Percentiles rank a stretch among this genome's conserved stretches.
Conservation (phyloP, 306 rosid species). For the Ziziphus jujuba region DNA sequence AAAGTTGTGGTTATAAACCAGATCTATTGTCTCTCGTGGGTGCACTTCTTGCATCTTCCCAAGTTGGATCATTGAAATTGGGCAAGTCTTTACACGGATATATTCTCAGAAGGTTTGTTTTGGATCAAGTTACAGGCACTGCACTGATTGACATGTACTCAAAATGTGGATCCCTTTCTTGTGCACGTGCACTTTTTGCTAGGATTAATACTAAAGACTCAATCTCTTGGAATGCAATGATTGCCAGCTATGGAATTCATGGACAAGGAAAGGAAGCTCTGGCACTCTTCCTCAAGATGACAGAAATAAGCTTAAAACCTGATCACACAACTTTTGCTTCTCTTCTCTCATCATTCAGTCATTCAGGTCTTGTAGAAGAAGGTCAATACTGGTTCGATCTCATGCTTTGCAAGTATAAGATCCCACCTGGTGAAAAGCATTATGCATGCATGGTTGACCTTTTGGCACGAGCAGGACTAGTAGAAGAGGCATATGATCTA, state of each 20-base stretch:
- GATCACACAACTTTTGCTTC: conserved; percentile 52
- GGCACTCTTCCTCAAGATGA: conserved; percentile 41
- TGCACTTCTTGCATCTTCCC: conserved; percentile 45
- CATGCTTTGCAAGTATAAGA: conserved; percentile 36
- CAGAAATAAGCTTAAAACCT: conserved; percentile 27
- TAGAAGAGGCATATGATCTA: conserved; percentile 43
- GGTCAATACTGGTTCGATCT: conserved; percentile 41
- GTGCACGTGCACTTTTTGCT: conserved; percentile 37
- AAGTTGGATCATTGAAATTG: conserved; percentile 36
- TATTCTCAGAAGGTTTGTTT: conserved; percentile 29
- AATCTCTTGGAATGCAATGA: conserved; percentile 51
- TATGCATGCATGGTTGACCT: conserved; percentile 53
- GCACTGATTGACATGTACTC: conserved; percentile 50
- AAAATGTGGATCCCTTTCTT: conserved; percentile 44
- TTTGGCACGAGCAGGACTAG: conserved; percentile 42
- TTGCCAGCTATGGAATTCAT: conserved; percentile 43
- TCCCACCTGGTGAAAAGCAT: conserved; percentile 40
- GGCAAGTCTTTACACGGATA: conserved; percentile 47
- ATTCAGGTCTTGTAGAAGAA: conserved; percentile 46
- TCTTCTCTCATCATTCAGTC: conserved; percentile 51
- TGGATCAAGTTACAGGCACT: conserved; percentile 38
- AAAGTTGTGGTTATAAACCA: conserved; percentile 34
- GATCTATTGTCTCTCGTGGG: conserved; percentile 34
- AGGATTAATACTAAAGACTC: conserved; percentile 31
- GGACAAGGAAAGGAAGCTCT: conserved; percentile 48